Percentiles rank a stretch among this genome's conserved stretches.
phyloP scores from a whole-genome alignment of 495 filamentous ascomycete species.

The Xylaria sp. region DNA sequence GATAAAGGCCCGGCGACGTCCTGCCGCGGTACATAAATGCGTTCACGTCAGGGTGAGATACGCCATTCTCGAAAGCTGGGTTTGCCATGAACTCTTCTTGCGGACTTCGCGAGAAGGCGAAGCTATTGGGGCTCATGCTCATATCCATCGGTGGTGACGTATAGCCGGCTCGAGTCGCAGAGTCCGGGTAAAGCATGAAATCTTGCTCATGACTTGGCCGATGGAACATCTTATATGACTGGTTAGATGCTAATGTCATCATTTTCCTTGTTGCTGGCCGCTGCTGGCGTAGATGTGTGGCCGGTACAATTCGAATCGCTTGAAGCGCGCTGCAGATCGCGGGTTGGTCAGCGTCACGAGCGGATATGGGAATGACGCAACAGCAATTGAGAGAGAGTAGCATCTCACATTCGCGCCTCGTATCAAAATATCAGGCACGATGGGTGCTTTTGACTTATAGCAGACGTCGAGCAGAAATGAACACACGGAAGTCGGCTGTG shows the following conservation, averaged over 20 bases:
- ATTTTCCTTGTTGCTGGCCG: slow-evolving; percentile 21
- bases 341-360: slow-evolving; percentile 34
- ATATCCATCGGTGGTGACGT: slow-evolving; percentile 48
- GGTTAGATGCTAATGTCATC: slow-evolving; percentile 41
- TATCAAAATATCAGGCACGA: slow-evolving; percentile 17
- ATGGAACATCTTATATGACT: slow-evolving; percentile 44
- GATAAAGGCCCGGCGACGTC: slow-evolving; percentile 51
- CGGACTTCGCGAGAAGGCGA: slow-evolving; percentile 45
- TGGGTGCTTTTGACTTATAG: slow-evolving; percentile 1
- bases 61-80: slow-evolving; percentile 45
- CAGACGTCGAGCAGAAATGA: not conserved
- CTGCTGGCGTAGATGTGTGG: slow-evolving; percentile 27
- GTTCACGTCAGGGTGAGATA: slow-evolving; percentile 47
- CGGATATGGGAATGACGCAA: slow-evolving; percentile 20
- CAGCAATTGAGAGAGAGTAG: slow-evolving; percentile 18
- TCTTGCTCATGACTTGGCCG: slow-evolving; percentile 44
- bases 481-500: not conserved
- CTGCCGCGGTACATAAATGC: slow-evolving; percentile 44
- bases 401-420: slow-evolving; percentile 38
- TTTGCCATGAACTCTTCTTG: slow-evolving; percentile 48
- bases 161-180: slow-evolving; percentile 43
- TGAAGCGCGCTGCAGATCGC: slow-evolving; percentile 28
- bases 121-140: slow-evolving; percentile 50
- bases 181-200: slow-evolving; percentile 54
- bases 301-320: slow-evolving; percentile 26